Evolutionary conservation across 129 eudicot genomes (phyloP).

Genomic region (Heracleum sosnowskyi): DNA sequence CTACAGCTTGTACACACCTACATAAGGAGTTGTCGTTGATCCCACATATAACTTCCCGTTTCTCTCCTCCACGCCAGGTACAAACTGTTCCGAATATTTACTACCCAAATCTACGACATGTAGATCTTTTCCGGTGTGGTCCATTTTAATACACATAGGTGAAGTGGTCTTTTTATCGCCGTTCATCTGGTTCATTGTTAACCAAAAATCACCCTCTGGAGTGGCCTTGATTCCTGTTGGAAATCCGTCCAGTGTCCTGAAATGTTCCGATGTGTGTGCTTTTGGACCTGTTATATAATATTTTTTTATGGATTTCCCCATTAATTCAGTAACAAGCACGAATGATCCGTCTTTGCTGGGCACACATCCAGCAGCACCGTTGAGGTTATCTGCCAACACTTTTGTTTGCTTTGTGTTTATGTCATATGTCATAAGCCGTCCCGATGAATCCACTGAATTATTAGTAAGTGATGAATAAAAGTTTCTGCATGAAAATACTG

Average conservation of each 20-base stretch:
- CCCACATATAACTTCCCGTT: not conserved
- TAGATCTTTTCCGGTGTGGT: not conserved
- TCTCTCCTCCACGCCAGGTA: not conserved
- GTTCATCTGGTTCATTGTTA: conserved; percentile 1
- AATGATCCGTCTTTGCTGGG: conserved; percentile 9
- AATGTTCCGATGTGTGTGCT: not conserved
- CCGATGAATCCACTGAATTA: not conserved
- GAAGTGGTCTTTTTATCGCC: not conserved
- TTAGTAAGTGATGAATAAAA: not conserved
- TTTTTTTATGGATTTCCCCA: not conserved
- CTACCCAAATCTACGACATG: not conserved
- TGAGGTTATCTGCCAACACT: not conserved
- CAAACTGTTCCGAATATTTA: not conserved
- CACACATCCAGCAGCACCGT: not conserved
- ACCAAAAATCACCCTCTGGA: not conserved
- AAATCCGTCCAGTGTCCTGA: conserved; percentile 1
- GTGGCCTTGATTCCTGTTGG: conserved; percentile 1
- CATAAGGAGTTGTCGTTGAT: not conserved
- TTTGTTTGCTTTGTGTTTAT: not conserved
- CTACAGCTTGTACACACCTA: conserved; percentile 3
- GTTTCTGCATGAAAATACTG: not conserved
- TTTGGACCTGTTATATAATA: not conserved
- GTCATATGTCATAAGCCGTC: not conserved
- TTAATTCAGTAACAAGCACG: not conserved
- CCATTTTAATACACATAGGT: conserved; percentile 2